Base-by-base conservation (phyloP, 495 filamentous ascomycete genomes). In the Neurospora sp. region DNA sequence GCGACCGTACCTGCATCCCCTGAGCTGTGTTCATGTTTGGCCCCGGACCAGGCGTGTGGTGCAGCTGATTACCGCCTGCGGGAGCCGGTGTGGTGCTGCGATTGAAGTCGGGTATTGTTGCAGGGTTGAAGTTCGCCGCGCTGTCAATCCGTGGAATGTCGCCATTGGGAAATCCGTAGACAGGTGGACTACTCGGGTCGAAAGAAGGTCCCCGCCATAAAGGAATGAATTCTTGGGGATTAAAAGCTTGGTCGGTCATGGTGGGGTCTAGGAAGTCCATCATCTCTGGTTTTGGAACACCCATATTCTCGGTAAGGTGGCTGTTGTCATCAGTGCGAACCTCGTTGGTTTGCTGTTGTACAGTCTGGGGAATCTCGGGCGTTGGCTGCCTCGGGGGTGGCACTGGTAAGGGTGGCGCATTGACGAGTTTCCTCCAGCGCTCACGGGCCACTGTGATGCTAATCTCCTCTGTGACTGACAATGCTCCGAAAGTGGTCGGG, bases 391-490 rank as follows among this genome's bases (percentile, higher is more conserved):
- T 71, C n/a, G 69, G 42, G 1, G 69, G 71, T 8, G 70, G 61
- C 8, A 68, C 61, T n/a, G 76, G 71, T 10, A 71, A 70, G 6
- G 80, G 71, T 27, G 80, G 81, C n/a, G 81, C 75, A n/a, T 82
- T 80, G 46, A 85, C 80, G 2, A 85, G 77, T 69, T 84, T 83
- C 38, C 83, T 80, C 84, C 85, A 86, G 8, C 79, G 80, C 2
- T 85, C 80, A 22, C 79, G 81, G 5, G 82, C 81, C 14, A 65
- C 53, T 14, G 53, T 65, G 27, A 65, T 65, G 53, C 53, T 65
- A 39, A 81, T 70, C 2, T 76, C 73, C 39, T 76, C 77, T 40
- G 80, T 82, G 11, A 84, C 73, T 8, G 80, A 80, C 8, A 84
- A 72, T 35, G 81, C 77, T 9, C 79, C 77, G 68, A 86, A 82